phyloP scores from a whole-genome alignment of 2,329 filamentous ascomycete species.

The Ceratocystis diversiconidia region DNA sequence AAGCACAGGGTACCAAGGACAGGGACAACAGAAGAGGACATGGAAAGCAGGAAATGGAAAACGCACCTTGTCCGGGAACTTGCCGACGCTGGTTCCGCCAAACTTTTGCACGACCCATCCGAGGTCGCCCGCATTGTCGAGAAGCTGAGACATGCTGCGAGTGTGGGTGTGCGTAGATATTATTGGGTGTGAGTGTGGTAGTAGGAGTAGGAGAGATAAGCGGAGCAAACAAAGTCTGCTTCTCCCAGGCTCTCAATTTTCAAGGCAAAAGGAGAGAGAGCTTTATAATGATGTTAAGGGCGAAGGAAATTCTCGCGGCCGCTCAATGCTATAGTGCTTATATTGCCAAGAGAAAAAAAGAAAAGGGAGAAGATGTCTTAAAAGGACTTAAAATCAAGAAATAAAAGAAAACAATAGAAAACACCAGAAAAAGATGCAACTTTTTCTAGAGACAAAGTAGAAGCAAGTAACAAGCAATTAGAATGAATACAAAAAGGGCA shows the following conservation, averaged over 20 bases:
- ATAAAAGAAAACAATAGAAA: too few relatives aligned
- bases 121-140: constrained; percentile 28
- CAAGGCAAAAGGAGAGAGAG: too few relatives aligned
- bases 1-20: too few relatives aligned
- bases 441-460: too few relatives aligned
- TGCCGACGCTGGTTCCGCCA: constrained; percentile 87
- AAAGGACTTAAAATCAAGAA: neutral
- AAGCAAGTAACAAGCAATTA: too few relatives aligned
- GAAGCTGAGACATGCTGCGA: constrained; percentile 11
- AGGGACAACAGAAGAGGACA: neutral
- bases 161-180: neutral
- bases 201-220: too few relatives aligned
- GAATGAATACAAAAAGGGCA: too few relatives aligned
- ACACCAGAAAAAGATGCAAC: too few relatives aligned
- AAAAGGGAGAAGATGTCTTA: neutral
- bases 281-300: neutral
- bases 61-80: constrained; percentile 61
- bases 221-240: too few relatives aligned
- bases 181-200: neutral
- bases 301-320: neutral
- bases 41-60: neutral
- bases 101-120: constrained; percentile 90
- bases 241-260: too few relatives aligned
- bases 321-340: too few relatives aligned
- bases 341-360: neutral